Evolutionary conservation across 2,329 filamentous ascomycete species (phyloP).

Genomic region (Penicillium corylophilum): DNA sequence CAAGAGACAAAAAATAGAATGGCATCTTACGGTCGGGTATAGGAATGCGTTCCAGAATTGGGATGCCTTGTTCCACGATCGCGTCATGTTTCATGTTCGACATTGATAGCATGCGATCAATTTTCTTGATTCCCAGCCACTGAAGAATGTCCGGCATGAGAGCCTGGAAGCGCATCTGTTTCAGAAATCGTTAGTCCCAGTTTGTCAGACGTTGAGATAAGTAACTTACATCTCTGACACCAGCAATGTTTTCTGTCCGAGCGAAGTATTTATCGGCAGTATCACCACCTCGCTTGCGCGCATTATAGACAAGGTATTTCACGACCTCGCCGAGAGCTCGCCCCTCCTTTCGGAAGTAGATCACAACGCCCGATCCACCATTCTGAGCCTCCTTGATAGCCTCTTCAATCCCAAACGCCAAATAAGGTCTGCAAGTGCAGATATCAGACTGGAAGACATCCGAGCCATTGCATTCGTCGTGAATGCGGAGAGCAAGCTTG

Average conservation of each 20-base stretch:
- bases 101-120: slow-evolving; percentile 97
- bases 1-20: background rate
- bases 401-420: slow-evolving; percentile 66
- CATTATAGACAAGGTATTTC: slow-evolving; percentile 70
- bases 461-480: slow-evolving; percentile 87
- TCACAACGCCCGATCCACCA: background rate
- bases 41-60: slow-evolving; percentile 76
- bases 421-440: slow-evolving; percentile 89
- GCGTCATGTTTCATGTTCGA: slow-evolving; percentile 66
- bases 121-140: slow-evolving; percentile 97
- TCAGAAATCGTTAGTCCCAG: background rate
- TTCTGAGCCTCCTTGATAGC: background rate
- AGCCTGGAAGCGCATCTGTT: slow-evolving; percentile 70
- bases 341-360: slow-evolving; percentile 61
- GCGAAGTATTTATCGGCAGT: slow-evolving; percentile 69
- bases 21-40: background rate
- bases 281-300: slow-evolving; percentile 43
- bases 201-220: no score
- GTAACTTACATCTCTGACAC: background rate
- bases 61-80: slow-evolving; percentile 53
- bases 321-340: slow-evolving; percentile 90
- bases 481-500: slow-evolving; percentile 63
- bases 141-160: slow-evolving; percentile 96
- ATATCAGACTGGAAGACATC: slow-evolving; percentile 98
- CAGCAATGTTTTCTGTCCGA: slow-evolving; percentile 63